Base-by-base conservation (phyloP, 148 eudicot species). In the Chenopodium suecicum region DNA sequence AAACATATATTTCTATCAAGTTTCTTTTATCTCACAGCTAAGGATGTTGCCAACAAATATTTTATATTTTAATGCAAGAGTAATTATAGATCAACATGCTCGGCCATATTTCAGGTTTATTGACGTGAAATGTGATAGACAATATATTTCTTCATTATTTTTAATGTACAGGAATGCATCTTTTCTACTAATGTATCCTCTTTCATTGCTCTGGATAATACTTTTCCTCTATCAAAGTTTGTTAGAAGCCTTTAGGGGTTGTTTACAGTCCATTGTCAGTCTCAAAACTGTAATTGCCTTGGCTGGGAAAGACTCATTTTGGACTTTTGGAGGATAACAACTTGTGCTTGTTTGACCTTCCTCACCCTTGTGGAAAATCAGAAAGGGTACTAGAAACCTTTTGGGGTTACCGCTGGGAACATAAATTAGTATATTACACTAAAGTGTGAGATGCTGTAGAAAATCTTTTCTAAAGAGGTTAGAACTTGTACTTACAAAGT, bases 261-360 rank as follows among this genome's bases (percentile, higher is more conserved):
- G 70, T 64, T 64, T 10, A 64, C 27, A 23, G 25, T 68, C 71
- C 71, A 50, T 29, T 11, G 37, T 68, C 41, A 68, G 41, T 44
- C 27, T 68, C 37, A 68, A 68, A 14, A 68, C 41, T 41, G 31
- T 32, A 68, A 29, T 68, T 68, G 41, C 6, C 71, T 68, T 12
- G 41, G 19, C 54, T 68, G 37, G 37, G 71, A 64, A 64, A 68
- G 41, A 44, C 41, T 29, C 41, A 29, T 29, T 13, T 27, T 29
- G 71, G 37, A 27, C 4, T 9, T 17, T 6, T 41, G 44, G 44
- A 41, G 44, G 44, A 41, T 68, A 68, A 68, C 14, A 29, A 27
- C 7, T 68, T 10, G 71, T 68, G 34, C 71, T 29, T 68, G 41
- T 68, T 68, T 68, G 41, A 68, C 71, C 71, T 68, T 68, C 31